These are phyloP conservation scores for Verticillium dahliae DNA, from an alignment of 2,329 filamentous ascomycete genomes.

Conservation along the genomic window DNA sequence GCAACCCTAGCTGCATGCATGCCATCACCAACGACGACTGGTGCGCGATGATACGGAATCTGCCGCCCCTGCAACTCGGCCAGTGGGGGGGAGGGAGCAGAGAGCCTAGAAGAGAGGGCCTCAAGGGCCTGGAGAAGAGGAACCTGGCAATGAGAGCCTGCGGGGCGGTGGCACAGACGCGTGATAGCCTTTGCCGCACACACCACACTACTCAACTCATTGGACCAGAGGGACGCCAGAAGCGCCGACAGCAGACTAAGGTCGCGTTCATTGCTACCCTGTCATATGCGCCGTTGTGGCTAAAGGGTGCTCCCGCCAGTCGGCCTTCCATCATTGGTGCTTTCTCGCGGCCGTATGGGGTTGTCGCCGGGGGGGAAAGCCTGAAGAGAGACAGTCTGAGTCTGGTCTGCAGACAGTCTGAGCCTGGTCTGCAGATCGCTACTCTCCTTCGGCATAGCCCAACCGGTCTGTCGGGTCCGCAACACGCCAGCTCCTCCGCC, in stretches of 20 bases:
- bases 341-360: background rate
- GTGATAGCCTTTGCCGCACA: background rate
- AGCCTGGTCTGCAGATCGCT: background rate
- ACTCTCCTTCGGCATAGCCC: background rate
- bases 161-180: background rate
- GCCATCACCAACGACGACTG: background rate
- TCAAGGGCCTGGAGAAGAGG: background rate
- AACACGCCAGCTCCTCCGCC: background rate
- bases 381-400: too few relatives aligned
- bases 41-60: background rate
- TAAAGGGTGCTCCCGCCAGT: background rate
- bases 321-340: background rate
- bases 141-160: background rate
- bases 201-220: background rate
- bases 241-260: background rate
- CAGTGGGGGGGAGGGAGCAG: background rate
- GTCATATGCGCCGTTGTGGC: background rate
- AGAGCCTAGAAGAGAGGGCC: background rate
- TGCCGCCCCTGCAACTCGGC: background rate
- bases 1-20: background rate
- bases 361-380: background rate
- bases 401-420: background rate
- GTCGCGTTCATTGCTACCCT: background rate
- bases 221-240: background rate
- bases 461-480: background rate